Conservation (phyloP, 176 grass and related monocot genomes). For the Oryza glaberrima region DNA sequence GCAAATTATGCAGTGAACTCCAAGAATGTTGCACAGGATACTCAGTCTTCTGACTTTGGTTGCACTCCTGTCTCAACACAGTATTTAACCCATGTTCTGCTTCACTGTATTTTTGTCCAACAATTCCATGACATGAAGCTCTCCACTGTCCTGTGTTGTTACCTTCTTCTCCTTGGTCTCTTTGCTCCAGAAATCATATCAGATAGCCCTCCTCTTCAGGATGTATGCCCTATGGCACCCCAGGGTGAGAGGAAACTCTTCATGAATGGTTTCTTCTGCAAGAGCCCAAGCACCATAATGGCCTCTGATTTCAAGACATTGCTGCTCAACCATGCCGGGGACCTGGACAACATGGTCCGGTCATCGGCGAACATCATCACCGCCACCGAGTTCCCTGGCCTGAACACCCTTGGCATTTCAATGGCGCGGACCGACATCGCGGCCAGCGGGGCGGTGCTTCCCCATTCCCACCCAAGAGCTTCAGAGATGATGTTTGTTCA, state of each 20-base stretch:
- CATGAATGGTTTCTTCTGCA: slow-evolving; percentile 67
- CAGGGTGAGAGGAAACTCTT: slow-evolving; percentile 41
- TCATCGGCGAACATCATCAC: slow-evolving; percentile 57
- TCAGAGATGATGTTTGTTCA: slow-evolving; percentile 63
- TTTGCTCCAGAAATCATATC: slow-evolving; percentile 4
- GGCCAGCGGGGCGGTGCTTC: slow-evolving; percentile 32
- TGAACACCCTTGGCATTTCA: slow-evolving; percentile 63
- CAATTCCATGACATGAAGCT: slow-evolving; percentile 46
- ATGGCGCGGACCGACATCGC: slow-evolving; percentile 51
- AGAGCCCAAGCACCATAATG: slow-evolving; percentile 44
- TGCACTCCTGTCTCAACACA: slow-evolving; percentile 16
- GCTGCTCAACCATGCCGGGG: slow-evolving; percentile 49
- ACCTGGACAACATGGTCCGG: slow-evolving; percentile 35
- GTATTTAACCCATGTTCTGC: slow-evolving; percentile 38
- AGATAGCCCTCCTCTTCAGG: slow-evolving; percentile 53
- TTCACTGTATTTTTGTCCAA: neutral
- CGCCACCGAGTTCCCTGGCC: slow-evolving; percentile 54
- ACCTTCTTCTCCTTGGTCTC: slow-evolving; percentile 31
- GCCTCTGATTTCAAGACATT: slow-evolving; percentile 65
- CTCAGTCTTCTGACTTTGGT: slow-evolving; percentile 9
- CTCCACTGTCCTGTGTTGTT: neutral
- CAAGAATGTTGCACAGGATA: slow-evolving; percentile 29
- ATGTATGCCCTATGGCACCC: slow-evolving; percentile 57
- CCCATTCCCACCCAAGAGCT: slow-evolving; percentile 57
- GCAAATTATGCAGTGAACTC: slow-evolving; percentile 61